Evolutionary conservation across 768 basidiomycete genomes (phyloP).

Genomic region (Lactarius hatsudake): DNA sequence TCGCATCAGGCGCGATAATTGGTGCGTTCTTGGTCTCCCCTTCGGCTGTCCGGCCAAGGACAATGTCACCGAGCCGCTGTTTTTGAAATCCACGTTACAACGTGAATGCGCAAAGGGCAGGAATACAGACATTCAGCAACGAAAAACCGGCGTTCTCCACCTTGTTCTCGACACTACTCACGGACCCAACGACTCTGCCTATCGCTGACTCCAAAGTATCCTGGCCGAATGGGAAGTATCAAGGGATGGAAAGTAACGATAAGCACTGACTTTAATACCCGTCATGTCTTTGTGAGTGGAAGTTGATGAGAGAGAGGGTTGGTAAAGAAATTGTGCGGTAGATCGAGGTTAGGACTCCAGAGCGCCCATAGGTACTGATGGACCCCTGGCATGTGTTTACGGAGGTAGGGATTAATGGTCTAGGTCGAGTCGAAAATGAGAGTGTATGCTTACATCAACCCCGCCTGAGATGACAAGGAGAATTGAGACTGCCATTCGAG

Average conservation of each 20-base stretch:
- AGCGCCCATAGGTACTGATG: background rate
- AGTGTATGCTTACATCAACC: background rate
- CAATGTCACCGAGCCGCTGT: conserved; percentile 13
- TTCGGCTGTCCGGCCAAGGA: conserved; percentile 14
- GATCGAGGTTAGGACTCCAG: background rate
- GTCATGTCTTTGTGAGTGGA: conserved; percentile 1
- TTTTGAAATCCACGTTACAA: background rate
- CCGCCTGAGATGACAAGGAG: background rate
- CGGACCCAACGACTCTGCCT: background rate
- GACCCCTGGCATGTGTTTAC: conserved; percentile 14
- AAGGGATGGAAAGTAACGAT: too few species aligned
- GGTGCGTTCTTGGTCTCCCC: background rate
- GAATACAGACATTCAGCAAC: background rate
- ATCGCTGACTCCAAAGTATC: background rate
- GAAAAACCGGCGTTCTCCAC: background rate
- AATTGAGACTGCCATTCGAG: background rate
- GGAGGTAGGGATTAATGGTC: background rate
- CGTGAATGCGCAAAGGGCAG: background rate
- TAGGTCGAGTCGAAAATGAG: background rate
- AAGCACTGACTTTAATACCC: conserved; percentile 3
- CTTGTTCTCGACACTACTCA: too few species aligned
- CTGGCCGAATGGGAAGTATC: background rate
- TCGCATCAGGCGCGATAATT: conserved; percentile 3
- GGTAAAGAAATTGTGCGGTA: background rate
- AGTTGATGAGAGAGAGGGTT: background rate